phyloP scores from a whole-genome alignment of 139 green algal genomes.

The Haematococcus lacustris region DNA sequence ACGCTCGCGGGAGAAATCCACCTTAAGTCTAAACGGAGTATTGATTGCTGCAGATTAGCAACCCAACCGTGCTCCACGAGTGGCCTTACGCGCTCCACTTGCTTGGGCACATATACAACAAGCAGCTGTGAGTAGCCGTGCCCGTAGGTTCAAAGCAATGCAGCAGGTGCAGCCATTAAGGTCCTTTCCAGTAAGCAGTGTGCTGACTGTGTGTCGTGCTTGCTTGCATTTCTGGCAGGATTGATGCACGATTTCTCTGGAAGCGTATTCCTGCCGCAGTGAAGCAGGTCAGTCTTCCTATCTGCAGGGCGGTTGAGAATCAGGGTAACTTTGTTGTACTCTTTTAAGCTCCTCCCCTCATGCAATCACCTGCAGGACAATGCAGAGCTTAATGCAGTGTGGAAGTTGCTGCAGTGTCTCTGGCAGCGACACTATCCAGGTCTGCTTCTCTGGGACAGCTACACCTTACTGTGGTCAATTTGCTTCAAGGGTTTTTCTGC shows the following conservation, averaged over 20 bases:
- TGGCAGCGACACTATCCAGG: conserved; percentile 44
- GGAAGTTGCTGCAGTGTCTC: conserved; percentile 30
- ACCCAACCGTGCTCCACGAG: conserved; percentile 26
- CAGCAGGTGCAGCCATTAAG: no score
- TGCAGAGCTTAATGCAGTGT: conserved; percentile 34
- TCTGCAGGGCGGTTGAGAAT: no score
- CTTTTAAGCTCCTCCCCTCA: no score
- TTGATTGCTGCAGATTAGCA: conserved; percentile 21
- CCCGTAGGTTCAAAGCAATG: no score
- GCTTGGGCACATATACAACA: conserved; percentile 36
- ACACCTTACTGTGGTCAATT: no score
- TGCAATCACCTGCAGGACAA: conserved; percentile 33
- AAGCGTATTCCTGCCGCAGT: conserved; percentile 31
- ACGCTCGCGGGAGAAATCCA: no score
- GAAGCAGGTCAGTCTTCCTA: conserved; percentile 26
- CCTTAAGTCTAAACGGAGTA: no score
- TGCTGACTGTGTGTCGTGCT: no score
- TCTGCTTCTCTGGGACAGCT: no score
- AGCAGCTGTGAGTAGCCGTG: conserved; percentile 22
- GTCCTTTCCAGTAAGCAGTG: no score
- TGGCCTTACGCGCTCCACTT: conserved; percentile 38
- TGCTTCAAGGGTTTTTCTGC: no score
- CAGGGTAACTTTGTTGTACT: no score
- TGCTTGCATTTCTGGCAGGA: conserved; percentile 14
- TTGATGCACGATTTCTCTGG: conserved; percentile 38